A percentile compares a stretch with the other conserved stretches of the same genome.
These are phyloP conservation scores for Vitellaria paradoxa DNA, from an alignment of 179 eudicot genomes.

Conservation along the genomic window DNA sequence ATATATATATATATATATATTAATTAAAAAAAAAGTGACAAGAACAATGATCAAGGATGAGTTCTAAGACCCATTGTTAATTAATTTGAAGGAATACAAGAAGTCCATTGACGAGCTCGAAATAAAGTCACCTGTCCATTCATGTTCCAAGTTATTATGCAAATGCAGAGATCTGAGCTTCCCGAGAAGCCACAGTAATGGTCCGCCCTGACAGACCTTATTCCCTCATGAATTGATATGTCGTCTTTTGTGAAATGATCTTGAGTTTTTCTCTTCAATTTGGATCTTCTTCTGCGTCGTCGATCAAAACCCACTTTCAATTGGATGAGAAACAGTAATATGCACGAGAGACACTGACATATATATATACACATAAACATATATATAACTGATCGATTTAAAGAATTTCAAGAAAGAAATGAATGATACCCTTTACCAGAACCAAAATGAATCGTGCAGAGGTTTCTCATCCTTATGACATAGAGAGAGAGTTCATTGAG, in stretches of 20 bases:
- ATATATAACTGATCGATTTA: too few relatives aligned
- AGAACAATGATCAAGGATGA: too few relatives aligned
- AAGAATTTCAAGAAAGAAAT: neutral
- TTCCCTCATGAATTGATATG: conserved; percentile 28
- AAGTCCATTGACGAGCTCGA: neutral
- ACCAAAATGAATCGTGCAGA: neutral
- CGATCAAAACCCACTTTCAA: neutral
- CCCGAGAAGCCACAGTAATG: conserved; percentile 34
- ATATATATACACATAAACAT: neutral
- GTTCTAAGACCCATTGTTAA: neutral
- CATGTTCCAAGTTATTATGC: conserved; percentile 53
- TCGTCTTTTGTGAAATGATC: conserved; percentile 1
- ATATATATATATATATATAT: neutral
- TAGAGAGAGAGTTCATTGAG: neutral
- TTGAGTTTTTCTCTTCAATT: too few relatives aligned
- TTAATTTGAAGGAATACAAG: neutral
- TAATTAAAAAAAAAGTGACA: too few relatives aligned
- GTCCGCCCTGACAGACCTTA: conserved; percentile 30
- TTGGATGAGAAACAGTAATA: neutral
- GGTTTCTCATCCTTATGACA: conserved; percentile 5
- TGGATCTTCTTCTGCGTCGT: too few relatives aligned
- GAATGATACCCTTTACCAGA: conserved; percentile 10
- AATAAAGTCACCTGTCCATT: conserved; percentile 37
- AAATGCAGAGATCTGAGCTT: conserved; percentile 33
- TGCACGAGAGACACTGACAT: neutral